Evolutionary conservation across 768 basidiomycete genomes (phyloP), one percentile per base, ranked within the genome.

Genomic region (Ramaria rubella): DNA sequence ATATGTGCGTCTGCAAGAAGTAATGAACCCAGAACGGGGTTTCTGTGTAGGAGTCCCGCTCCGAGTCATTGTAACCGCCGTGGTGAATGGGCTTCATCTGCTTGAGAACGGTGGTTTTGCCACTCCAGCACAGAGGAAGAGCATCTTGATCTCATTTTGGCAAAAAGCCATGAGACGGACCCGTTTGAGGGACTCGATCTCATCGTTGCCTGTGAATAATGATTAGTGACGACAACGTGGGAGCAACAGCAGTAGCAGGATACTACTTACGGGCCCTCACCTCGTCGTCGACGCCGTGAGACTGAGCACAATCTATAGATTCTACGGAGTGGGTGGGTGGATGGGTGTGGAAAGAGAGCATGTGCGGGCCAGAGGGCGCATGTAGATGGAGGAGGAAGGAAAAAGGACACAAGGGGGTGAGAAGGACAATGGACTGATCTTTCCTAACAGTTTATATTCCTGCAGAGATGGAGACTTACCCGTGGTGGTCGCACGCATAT

Each of bases 31-130:
- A 86, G 79, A 99, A 97, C 50, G 85, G 91, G 23, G 94, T 96
- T 74, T 98, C 95, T 1, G 93, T 95, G 82, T 94, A 95, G 24
- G 87, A 87, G 55, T 94, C 90, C 44, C 94, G 79, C 73, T 95
- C 93, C 63, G 84, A 81, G 57, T 87, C 84, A 64, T 86, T 90
- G 77, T 94, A 94, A 1, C 86, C 86, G 57, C 87, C 89, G 61
- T 93, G 87, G 69, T 95, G 91, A 60, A 95, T 94, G 71, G 95
- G 85, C 68, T 95, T 94, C 93, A 97, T 95, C 71, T 96, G 94
- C 75, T 94, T 95, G 57, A 95, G 81, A 44, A 95, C 87, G 2
- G 92, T 94, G 1, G 90, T 91, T 84, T 97, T 96, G 65, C 94
- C 94, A 53, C 94, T 73, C 95, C 94, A 58, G 95, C 94, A 57